Evolutionary conservation across 176 grass and related monocot genomes (phyloP).

Genomic region (Bonia amplexicaulis): DNA sequence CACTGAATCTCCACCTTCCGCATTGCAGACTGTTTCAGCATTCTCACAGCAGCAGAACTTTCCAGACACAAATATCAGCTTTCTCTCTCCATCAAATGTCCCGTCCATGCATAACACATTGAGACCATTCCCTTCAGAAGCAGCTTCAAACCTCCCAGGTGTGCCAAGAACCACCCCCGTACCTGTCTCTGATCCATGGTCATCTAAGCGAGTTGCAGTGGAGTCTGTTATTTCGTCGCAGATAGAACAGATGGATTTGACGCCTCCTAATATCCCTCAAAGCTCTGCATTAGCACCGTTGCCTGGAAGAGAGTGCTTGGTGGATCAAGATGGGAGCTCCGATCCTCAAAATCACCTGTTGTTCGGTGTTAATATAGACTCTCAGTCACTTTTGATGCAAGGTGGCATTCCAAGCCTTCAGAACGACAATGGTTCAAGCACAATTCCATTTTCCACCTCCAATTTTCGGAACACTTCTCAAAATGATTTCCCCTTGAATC

Average conservation of each 20-base stretch:
- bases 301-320: conserved; percentile 59
- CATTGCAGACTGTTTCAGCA: conserved; percentile 39
- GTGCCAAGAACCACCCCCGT: conserved; percentile 48
- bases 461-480: conserved; percentile 66
- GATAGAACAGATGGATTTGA: conserved; percentile 52
- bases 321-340: conserved; percentile 52
- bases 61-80: conserved; percentile 45
- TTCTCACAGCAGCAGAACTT: conserved; percentile 64
- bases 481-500: conserved; percentile 63
- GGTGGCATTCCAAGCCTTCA: conserved; percentile 51
- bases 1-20: conserved; percentile 37
- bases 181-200: conserved; percentile 52
- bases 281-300: conserved; percentile 57
- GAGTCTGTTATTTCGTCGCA: conserved; percentile 44
- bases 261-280: conserved; percentile 34
- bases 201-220: conserved; percentile 65
- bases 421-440: conserved; percentile 34
- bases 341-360: conserved; percentile 68
- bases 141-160: conserved; percentile 42
- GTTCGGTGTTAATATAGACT: conserved; percentile 79
- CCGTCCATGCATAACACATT: conserved; percentile 45
- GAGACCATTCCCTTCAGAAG: conserved; percentile 46
- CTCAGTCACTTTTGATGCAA: conserved; percentile 72
- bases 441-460: conserved; percentile 52
- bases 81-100: conserved; percentile 34